Percentiles rank a stretch among this genome's conserved stretches.
These are phyloP conservation scores for Xanthoconium purpureum DNA, from an alignment of 768 basidiomycete species.

Conservation along the genomic window DNA sequence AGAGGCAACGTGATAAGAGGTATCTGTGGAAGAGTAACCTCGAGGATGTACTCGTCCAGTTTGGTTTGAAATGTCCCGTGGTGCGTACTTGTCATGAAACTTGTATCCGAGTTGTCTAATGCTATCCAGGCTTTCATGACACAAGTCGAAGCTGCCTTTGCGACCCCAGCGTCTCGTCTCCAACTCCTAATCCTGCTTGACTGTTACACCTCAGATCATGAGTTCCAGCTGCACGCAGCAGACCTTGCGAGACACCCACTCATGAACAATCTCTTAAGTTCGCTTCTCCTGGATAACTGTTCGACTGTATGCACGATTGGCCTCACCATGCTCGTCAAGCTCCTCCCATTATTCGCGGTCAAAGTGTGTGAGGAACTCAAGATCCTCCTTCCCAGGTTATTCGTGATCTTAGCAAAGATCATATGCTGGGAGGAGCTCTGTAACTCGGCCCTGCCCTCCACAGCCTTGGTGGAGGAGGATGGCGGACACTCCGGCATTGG, in stretches of 20 bases:
- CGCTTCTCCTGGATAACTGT: slow-evolving; percentile 71
- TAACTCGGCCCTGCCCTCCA: slow-evolving; percentile 30
- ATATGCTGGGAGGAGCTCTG: slow-evolving; percentile 71
- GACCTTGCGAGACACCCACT: slow-evolving; percentile 61
- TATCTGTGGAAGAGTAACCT: slow-evolving; percentile 75
- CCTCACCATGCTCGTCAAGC: slow-evolving; percentile 61
- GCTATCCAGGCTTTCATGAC: slow-evolving; percentile 60
- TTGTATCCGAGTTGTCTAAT: slow-evolving; percentile 8
- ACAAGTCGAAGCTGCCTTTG: slow-evolving; percentile 63
- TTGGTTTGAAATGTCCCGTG: slow-evolving; percentile 59
- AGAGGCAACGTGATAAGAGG: slow-evolving; percentile 56
- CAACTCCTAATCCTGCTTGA: slow-evolving; percentile 70
- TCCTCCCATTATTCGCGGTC: slow-evolving; percentile 73
- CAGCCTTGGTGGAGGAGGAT: slow-evolving; percentile 37
- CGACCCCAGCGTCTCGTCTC: slow-evolving; percentile 56
- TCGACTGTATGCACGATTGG: slow-evolving; percentile 65
- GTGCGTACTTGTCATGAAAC: slow-evolving; percentile 42
- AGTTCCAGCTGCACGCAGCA: slow-evolving; percentile 47
- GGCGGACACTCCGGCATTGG: not conserved
- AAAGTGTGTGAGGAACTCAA: slow-evolving; percentile 56
- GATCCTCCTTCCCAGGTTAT: slow-evolving; percentile 57
- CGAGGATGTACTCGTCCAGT: slow-evolving; percentile 68
- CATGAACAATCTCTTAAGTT: slow-evolving; percentile 60
- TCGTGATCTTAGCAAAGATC: slow-evolving; percentile 65
- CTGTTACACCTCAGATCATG: slow-evolving; percentile 51